These are phyloP conservation scores for Akanthomyces dipterigenus DNA, from an alignment of 2,329 filamentous ascomycete species.

Conservation along the genomic window DNA sequence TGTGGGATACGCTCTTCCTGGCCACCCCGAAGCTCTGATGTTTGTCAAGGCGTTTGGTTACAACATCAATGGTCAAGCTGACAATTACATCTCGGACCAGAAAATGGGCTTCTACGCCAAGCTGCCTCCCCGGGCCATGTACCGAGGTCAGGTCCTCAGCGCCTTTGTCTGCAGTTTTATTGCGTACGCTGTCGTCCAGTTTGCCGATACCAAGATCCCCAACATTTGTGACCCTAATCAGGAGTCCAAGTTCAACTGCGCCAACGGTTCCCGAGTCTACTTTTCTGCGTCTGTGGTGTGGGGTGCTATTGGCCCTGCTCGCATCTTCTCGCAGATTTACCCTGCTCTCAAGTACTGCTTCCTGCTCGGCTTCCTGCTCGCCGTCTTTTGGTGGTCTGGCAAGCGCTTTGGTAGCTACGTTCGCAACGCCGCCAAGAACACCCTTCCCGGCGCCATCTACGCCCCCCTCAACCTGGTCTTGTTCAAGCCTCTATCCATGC, in stretches of 20 bases:
- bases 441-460: conserved; percentile 13
- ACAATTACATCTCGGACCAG: conserved; percentile 30
- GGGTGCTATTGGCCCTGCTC: conserved; percentile 23
- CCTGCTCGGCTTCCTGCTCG: conserved; percentile 20
- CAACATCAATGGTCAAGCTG: conserved; percentile 35
- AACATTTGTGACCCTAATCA: conserved; percentile 25
- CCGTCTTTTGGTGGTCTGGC: conserved; percentile 44
- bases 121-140: conserved; percentile 27
- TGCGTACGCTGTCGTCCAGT: conserved; percentile 34
- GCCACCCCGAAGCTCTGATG: conserved; percentile 27
- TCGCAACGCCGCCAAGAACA: conserved; percentile 3
- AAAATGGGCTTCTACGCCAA: conserved; percentile 29
- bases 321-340: conserved; percentile 27
- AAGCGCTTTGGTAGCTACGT: conserved; percentile 54
- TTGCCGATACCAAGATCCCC: conserved; percentile 26
- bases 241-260: conserved; percentile 27
- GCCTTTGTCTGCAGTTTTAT: conserved; percentile 38
- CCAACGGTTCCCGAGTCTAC: conserved; percentile 26
- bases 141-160: conserved; percentile 33
- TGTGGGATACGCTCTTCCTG: conserved; percentile 23
- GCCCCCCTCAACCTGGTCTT: conserved; percentile 15
- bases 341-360: conserved; percentile 15
- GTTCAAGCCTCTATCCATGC: conserved; percentile 20
- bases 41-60: conserved; percentile 55
- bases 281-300: conserved; percentile 27